Base-by-base conservation (phyloP, 2,329 filamentous ascomycete species). In the Pseudocercospora eumusae region DNA sequence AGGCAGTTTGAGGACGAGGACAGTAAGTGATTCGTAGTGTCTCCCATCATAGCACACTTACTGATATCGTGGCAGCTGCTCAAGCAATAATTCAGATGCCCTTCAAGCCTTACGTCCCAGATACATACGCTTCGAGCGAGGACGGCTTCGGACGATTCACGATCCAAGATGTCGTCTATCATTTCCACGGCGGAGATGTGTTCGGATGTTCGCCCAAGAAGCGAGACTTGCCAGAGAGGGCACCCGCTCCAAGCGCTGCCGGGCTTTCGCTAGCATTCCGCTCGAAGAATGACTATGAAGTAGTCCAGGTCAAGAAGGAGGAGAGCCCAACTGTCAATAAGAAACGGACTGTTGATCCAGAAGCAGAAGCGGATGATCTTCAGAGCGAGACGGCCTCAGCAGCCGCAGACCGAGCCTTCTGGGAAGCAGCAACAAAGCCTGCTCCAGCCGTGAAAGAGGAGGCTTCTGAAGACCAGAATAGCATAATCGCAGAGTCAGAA, bases 1-100 rank as follows among this genome's bases (percentile, higher is more conserved):
- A 69, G 78, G 11, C 69, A 70, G 18, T 79, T 78, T 56, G 64
- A 76, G 58, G 55, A 76, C 55, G 75, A 80, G 60, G 77, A 79
- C 20, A 75, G 78, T 78, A 69, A 73, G 75, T 74, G 4, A n/a
- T 6, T 7, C 11, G 13, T 27, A 44, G 25, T 2, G 23, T 18
- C 15, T 8, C 6, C 6, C 25, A 52, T 8, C 28, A 54, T n/a
- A 47, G 18, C 23, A n/a, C 7, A 20, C 23, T 7, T 55, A 28
- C 61, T 64, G 47, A 65, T 55, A 18, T 8, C 42, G n/a, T 50
- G 28, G 10, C 57, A 71, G 69, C 66, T 49, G 71, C 72, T 1
- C 61, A 66, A 21, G 70, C 69, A 0, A 73, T 74, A 61, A 74
- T 74, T 20, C 72, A 68, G 36, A 63, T 74, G 57, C 71, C 72